phyloP scores from a whole-genome alignment of 2,329 filamentous ascomycete species.

The Nigrograna mackinnonii region DNA sequence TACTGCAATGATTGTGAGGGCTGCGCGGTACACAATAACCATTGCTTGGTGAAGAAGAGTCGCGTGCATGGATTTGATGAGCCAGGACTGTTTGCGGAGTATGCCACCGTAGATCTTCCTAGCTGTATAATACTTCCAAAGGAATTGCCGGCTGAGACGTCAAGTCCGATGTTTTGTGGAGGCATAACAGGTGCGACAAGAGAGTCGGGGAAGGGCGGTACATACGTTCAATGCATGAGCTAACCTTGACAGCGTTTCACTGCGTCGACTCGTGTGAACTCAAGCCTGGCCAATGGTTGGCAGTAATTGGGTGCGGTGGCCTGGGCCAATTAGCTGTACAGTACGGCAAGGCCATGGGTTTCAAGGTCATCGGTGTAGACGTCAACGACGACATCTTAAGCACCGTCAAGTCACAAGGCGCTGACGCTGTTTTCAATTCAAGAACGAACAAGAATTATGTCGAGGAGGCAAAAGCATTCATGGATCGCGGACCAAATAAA shows the following conservation, averaged over 20 bases:
- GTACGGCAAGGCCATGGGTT: slow-evolving; percentile 49
- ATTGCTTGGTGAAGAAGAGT: slow-evolving; percentile 25
- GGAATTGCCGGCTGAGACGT: slow-evolving; percentile 28
- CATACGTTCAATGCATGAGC: background rate
- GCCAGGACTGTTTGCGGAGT: slow-evolving; percentile 51
- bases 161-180: slow-evolving; percentile 51
- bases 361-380: slow-evolving; percentile 46
- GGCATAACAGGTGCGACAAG: slow-evolving; percentile 45
- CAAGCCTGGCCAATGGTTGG: slow-evolving; percentile 38
- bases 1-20: slow-evolving; percentile 50
- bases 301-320: slow-evolving; percentile 47
- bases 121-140: slow-evolving; percentile 46
- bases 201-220: background rate
- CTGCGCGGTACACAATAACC: slow-evolving; percentile 48
- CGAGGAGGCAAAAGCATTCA: slow-evolving; percentile 40
- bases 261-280: slow-evolving; percentile 24
- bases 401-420: slow-evolving; percentile 36
- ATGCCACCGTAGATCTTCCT: slow-evolving; percentile 46
- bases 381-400: slow-evolving; percentile 44
- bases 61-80: slow-evolving; percentile 31
- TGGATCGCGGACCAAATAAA: slow-evolving; percentile 25
- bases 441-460: slow-evolving; percentile 33
- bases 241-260: slow-evolving; percentile 16
- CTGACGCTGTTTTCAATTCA: slow-evolving; percentile 45
- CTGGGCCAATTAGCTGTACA: slow-evolving; percentile 49